Percentiles rank a stretch among this genome's conserved stretches.
Evolutionary conservation across 257 asterid species (phyloP).

Genomic region (Cordia subcordata): DNA sequence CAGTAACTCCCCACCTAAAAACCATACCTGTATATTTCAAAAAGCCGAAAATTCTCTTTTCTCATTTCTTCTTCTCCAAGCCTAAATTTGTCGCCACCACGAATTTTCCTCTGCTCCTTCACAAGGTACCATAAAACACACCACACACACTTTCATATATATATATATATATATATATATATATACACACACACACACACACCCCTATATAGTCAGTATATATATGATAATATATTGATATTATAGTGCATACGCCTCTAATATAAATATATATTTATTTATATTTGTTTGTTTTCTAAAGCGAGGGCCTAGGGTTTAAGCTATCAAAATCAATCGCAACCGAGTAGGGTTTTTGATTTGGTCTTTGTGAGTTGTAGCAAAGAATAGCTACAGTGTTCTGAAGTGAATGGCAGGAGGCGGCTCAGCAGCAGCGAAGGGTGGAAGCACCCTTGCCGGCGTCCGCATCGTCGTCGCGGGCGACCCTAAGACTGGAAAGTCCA

Average conservation of each 20-base stretch:
- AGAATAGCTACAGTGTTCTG: not conserved
- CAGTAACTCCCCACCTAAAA: not conserved
- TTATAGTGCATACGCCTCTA: too few relatives aligned
- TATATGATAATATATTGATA: too few relatives aligned
- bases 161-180: too few relatives aligned
- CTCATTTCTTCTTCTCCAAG: slow-evolving; percentile 14
- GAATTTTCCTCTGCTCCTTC: not conserved
- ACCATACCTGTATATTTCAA: too few relatives aligned
- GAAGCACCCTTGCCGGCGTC: slow-evolving; percentile 30
- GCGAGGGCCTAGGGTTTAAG: slow-evolving; percentile 12
- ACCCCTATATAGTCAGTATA: too few relatives aligned
- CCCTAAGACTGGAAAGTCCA: slow-evolving; percentile 84
- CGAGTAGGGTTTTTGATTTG: not conserved
- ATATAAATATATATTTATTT: not conserved
- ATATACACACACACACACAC: too few relatives aligned
- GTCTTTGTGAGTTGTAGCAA: not conserved
- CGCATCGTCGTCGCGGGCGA: slow-evolving; percentile 98
- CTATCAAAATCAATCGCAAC: slow-evolving; percentile 6
- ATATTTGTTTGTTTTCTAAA: not conserved
- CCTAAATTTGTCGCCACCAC: not conserved
- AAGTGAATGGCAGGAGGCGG: slow-evolving; percentile 71
- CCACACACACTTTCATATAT: too few relatives aligned
- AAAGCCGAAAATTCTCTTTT: too few relatives aligned
- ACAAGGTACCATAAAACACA: too few relatives aligned
- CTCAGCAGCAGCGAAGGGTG: slow-evolving; percentile 44